Evolutionary conservation across 2,329 filamentous ascomycete genomes (phyloP), one percentile per base, ranked within the genome.

Genomic region (Capronia epimyces): DNA sequence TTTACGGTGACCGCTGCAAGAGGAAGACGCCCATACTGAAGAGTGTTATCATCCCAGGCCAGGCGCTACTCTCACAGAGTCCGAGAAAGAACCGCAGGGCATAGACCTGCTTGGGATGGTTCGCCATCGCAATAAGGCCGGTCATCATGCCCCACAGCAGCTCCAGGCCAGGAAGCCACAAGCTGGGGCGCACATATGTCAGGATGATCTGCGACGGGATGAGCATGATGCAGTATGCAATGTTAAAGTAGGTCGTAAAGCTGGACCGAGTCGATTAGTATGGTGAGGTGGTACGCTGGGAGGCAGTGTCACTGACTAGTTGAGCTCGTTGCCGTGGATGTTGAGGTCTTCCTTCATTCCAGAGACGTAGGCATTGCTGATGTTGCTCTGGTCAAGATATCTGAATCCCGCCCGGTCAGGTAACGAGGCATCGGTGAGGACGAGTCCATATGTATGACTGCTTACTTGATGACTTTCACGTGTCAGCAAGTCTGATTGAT

Each of bases 281-380:
- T 15, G 21, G 9, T 32, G 12, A 3, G 3, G 10, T 15, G 3
- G 27, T 12, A 10, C 13, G 3, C 10, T 21, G 10, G 15, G 16
- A 32, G 37, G 21, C 4, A 15, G n/a, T 36, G 25, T 13, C 15
- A 44, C 39, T 37, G 10, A 49, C 40, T 52, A 72, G 39, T 78
- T 78, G 42, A 78, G 65, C 49, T 80, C 67, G 55, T 78, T 78
- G 1, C 70, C 69, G 34, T 71, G 68, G 18, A 79, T 64, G 1
- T 65, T 55, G 0, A 79, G 65, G 44, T 78, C 75, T 56, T 76
- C 71, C 58, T 76, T 69, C 73, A 61, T 60, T 2, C 57, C 59
- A 2, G 57, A 60, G 15, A 61, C 57, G 46, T 56, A 61, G 12
- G 59, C 59, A 50, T 61, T 60, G 40, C 45, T 58, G 43, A 56